Conservation (phyloP, 1,284 basidiomycete genomes). For the Apiotrichum siamense region DNA sequence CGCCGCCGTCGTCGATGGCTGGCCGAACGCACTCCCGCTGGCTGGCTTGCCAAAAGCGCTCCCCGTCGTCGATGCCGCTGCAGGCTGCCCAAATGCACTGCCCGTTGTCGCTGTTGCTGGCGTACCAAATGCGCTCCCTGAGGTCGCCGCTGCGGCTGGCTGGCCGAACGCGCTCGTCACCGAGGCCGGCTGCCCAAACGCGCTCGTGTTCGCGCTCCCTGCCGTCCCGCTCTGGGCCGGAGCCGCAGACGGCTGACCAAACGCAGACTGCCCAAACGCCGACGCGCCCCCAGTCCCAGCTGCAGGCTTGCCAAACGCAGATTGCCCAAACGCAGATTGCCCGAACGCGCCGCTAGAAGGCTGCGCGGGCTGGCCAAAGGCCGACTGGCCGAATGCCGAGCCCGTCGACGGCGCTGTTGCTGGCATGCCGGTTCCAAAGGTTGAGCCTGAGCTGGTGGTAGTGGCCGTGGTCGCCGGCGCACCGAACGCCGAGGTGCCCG, state of each 20-base stretch:
- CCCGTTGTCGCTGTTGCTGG: conserved; percentile 5
- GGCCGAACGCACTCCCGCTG: conserved; percentile 8
- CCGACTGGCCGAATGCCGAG: conserved; percentile 42
- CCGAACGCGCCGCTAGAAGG: too few relatives aligned
- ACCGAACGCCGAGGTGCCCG: conserved; percentile 16
- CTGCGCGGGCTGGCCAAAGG: too few relatives aligned
- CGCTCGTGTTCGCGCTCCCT: conserved; percentile 3
- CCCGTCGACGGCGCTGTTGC: too few relatives aligned
- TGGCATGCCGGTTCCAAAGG: too few relatives aligned
- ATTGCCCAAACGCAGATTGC: too few relatives aligned
- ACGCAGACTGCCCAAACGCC: conserved; percentile 18
- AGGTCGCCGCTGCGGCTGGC: conserved; percentile 10
- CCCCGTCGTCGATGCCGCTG: conserved; percentile 2
- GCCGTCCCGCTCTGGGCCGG: too few relatives aligned
- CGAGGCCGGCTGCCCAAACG: conserved; percentile 17
- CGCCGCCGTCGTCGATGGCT: not conserved
- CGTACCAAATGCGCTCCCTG: conserved; percentile 31
- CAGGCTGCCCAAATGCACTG: conserved; percentile 43
- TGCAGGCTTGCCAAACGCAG: too few relatives aligned
- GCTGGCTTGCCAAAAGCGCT: conserved; percentile 7
- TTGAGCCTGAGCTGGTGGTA: too few relatives aligned
- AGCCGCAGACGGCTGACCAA: too few relatives aligned
- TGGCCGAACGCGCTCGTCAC: conserved; percentile 7
- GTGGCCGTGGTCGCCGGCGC: too few relatives aligned
- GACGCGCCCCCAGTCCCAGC: too few relatives aligned